Conservation (phyloP, 108 stramenopile species). For the Cyclotella baltica region DNA sequence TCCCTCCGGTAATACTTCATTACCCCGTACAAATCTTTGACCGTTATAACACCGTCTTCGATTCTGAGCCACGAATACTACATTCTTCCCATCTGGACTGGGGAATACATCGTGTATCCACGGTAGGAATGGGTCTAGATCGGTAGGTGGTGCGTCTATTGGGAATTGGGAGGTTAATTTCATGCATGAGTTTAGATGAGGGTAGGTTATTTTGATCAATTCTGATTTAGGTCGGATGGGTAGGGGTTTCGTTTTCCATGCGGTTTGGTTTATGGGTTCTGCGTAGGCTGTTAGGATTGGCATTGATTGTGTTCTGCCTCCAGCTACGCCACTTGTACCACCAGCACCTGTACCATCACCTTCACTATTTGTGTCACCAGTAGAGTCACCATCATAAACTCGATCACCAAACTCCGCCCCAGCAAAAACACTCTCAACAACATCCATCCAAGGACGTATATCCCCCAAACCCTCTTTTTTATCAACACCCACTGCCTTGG, state of each 20-base stretch:
- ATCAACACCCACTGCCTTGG: not conserved
- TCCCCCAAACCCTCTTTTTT: conserved; percentile 29
- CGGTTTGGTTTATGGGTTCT: conserved; percentile 54
- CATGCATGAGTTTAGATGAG: conserved; percentile 38
- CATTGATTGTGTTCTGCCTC: conserved; percentile 32
- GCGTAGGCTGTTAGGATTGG: conserved; percentile 52
- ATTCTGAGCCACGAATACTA: conserved; percentile 92
- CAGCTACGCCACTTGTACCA: not conserved
- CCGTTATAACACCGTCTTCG: conserved; percentile 73
- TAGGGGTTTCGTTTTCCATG: conserved; percentile 49
- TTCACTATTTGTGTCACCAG: not conserved
- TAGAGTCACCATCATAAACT: conserved; percentile 28
- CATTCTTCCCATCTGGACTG: conserved; percentile 72
- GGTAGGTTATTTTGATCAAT: conserved; percentile 27
- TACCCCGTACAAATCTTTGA: conserved; percentile 9
- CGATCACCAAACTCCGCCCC: conserved; percentile 48
- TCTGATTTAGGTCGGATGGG: conserved; percentile 21
- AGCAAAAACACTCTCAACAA: conserved; percentile 31
- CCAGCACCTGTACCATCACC: not conserved
- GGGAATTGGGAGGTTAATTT: conserved; percentile 72
- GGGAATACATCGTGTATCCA: conserved; percentile 95
- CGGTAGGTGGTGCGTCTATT: conserved; percentile 67
- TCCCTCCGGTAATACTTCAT: conserved; percentile 34
- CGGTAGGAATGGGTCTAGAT: conserved; percentile 87
- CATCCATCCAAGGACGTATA: conserved; percentile 29